phyloP scores from a whole-genome alignment of 768 basidiomycete species.

The Hypsizygus marmoreus region DNA sequence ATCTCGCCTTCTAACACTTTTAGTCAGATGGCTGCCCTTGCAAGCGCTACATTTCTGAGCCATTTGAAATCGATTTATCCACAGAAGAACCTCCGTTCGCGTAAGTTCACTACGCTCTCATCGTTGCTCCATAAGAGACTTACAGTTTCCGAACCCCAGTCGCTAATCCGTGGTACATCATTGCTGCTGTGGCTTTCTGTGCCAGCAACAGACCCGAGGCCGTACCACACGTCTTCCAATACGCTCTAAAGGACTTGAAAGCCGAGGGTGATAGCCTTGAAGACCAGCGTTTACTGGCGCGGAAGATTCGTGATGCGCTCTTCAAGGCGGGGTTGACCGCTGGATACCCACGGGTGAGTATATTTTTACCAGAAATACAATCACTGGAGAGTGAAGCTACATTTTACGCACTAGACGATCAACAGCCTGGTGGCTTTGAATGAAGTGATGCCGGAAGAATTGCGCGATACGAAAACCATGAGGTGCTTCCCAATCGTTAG shows the following conservation, averaged over 20 bases:
- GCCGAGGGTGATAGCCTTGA: constrained; percentile 24
- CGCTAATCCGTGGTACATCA: constrained; percentile 59
- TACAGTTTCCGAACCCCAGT: constrained; percentile 3
- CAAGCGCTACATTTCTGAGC: constrained; percentile 43
- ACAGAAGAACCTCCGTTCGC: constrained; percentile 10
- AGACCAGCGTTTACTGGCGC: constrained; percentile 45
- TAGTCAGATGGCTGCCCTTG: constrained; percentile 25
- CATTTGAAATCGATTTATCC: constrained; percentile 51
- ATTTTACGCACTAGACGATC: constrained; percentile 50
- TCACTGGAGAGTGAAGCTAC: not conserved
- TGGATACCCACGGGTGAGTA: constrained; percentile 58
- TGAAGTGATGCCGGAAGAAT: constrained; percentile 51
- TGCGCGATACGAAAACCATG: constrained; percentile 47
- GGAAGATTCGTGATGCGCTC: constrained; percentile 61
- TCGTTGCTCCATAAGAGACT: not conserved
- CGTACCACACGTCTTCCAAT: constrained; percentile 54
- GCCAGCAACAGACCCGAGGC: constrained; percentile 62
- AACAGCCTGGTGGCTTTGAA: constrained; percentile 56
- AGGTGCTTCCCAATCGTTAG: no score
- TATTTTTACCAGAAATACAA: not conserved
- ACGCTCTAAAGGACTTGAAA: constrained; percentile 48
- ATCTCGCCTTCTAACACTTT: not conserved
- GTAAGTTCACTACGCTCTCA: constrained; percentile 8
- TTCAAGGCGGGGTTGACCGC: constrained; percentile 61
- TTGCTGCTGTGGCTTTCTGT: constrained; percentile 57